These are phyloP conservation scores for Scolecobasidium constrictum DNA, from an alignment of 2,329 filamentous ascomycete species.

Conservation along the genomic window DNA sequence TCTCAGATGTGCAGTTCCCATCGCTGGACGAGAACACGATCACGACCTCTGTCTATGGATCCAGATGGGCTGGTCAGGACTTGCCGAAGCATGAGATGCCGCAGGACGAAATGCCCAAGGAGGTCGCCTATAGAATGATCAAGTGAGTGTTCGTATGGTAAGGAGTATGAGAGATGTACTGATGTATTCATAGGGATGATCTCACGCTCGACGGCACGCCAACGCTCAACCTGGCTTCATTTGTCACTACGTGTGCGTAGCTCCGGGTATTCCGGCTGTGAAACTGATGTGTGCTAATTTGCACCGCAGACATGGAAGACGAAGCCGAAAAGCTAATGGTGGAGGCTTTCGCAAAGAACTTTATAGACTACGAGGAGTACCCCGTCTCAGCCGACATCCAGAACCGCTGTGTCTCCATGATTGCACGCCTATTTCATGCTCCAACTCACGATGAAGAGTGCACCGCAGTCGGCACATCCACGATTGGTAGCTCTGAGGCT, in stretches of 20 bases:
- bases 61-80: slow-evolving; percentile 68
- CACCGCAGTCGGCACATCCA: slow-evolving; percentile 74
- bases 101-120: slow-evolving; percentile 77
- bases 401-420: slow-evolving; percentile 68
- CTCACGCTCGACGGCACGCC: slow-evolving; percentile 77
- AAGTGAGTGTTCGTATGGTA: slow-evolving; percentile 35
- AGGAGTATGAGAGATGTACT: slow-evolving; percentile 3
- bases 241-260: slow-evolving; percentile 81
- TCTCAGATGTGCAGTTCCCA: slow-evolving; percentile 29
- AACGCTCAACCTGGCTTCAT: slow-evolving; percentile 78
- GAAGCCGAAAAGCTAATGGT: slow-evolving; percentile 94
- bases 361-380: slow-evolving; percentile 41
- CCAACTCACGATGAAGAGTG: slow-evolving; percentile 45
- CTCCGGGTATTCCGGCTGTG: slow-evolving; percentile 6
- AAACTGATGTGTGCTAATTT: too few species aligned
- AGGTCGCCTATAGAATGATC: slow-evolving; percentile 94
- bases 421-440: slow-evolving; percentile 71
- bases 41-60: slow-evolving; percentile 79
- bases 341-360: slow-evolving; percentile 88
- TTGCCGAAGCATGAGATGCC: slow-evolving; percentile 80
- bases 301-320: slow-evolving; percentile 79
- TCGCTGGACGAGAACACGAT: slow-evolving; percentile 41
- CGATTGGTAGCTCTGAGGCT: slow-evolving; percentile 80
- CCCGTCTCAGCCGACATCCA: slow-evolving; percentile 48
- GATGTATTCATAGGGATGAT: slow-evolving; percentile 8